These are phyloP conservation scores for Candida nonsorbophila DNA, from an alignment of 805 yeast genomes.

Conservation along the genomic window DNA sequence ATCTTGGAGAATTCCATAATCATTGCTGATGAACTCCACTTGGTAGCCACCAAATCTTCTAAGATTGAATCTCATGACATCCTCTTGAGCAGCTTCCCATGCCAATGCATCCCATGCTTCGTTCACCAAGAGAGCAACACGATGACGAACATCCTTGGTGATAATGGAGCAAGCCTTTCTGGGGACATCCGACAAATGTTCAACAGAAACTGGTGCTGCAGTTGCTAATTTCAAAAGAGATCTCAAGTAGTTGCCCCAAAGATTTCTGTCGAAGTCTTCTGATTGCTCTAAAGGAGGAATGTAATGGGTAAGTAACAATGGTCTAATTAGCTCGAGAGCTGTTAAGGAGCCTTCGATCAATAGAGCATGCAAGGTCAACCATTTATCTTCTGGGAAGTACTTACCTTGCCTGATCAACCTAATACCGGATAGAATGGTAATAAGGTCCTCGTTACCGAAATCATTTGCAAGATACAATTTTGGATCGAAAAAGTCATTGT, in stretches of 20 bases:
- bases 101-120: slow-evolving; percentile 75
- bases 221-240: slow-evolving; percentile 54
- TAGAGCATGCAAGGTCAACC: slow-evolving; percentile 66
- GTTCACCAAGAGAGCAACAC: slow-evolving; percentile 50
- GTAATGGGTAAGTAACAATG: slow-evolving; percentile 42
- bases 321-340: slow-evolving; percentile 48
- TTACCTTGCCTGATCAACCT: slow-evolving; percentile 48
- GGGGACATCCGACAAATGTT: slow-evolving; percentile 68
- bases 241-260: slow-evolving; percentile 68
- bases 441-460: slow-evolving; percentile 39
- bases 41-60: slow-evolving; percentile 67
- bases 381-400: slow-evolving; percentile 62
- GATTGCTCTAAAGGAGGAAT: slow-evolving; percentile 49
- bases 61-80: slow-evolving; percentile 52
- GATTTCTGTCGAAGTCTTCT: slow-evolving; percentile 48
- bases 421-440: slow-evolving; percentile 43
- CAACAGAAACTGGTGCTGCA: slow-evolving; percentile 63
- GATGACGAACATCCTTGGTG: slow-evolving; percentile 56
- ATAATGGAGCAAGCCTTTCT: slow-evolving; percentile 62
- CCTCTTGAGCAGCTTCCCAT: slow-evolving; percentile 55
- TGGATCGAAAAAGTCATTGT: slow-evolving; percentile 35
- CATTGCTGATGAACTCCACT: slow-evolving; percentile 51
- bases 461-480: slow-evolving; percentile 34
- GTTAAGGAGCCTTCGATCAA: slow-evolving; percentile 52
- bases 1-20: slow-evolving; percentile 57